These are phyloP conservation scores for Diaporthe australafricana DNA, from an alignment of 2,329 filamentous ascomycete genomes.

Conservation along the genomic window DNA sequence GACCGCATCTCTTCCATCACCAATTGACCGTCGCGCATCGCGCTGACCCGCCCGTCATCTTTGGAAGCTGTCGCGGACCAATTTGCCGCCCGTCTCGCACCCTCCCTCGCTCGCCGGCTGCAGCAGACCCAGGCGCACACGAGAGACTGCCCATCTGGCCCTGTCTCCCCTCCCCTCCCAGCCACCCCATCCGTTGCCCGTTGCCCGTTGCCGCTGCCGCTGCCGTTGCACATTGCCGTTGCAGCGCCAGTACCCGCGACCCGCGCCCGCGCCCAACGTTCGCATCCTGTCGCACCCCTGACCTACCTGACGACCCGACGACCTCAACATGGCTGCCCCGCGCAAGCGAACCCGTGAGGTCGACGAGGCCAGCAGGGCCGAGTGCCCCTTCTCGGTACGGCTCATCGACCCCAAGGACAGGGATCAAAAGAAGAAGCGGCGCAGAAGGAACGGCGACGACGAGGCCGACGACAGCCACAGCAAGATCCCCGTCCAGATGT, in stretches of 20 bases:
- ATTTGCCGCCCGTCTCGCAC: conserved; percentile 22
- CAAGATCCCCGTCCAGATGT: conserved; percentile 61
- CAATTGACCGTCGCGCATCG: conserved; percentile 34
- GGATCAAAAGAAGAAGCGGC: conserved; percentile 59
- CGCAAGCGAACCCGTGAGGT: conserved; percentile 65
- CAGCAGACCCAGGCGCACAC: conserved; percentile 17
- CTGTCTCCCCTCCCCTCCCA: conserved; percentile 19
- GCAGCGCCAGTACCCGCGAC: too few species aligned
- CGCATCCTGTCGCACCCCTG: neutral
- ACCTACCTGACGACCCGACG: conserved; percentile 35
- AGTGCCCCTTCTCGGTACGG: conserved; percentile 65
- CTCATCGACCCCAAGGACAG: conserved; percentile 59
- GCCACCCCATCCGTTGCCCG: conserved; percentile 16
- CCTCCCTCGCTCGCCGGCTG: conserved; percentile 18
- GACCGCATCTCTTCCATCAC: conserved; percentile 29
- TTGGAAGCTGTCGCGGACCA: conserved; percentile 20
- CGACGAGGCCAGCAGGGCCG: conserved; percentile 63
- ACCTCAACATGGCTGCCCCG: conserved; percentile 50
- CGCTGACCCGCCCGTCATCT: conserved; percentile 17
- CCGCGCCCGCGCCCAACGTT: too few species aligned
- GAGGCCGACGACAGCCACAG: conserved; percentile 51
- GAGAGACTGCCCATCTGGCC: neutral
- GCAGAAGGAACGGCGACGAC: conserved; percentile 56
- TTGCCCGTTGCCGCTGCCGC: neutral
- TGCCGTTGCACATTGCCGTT: too few species aligned